A percentile compares a stretch with the other conserved stretches of the same genome.
Conservation (phyloP, 805 yeast genomes). For the Hagleromyces aurorensis region DNA sequence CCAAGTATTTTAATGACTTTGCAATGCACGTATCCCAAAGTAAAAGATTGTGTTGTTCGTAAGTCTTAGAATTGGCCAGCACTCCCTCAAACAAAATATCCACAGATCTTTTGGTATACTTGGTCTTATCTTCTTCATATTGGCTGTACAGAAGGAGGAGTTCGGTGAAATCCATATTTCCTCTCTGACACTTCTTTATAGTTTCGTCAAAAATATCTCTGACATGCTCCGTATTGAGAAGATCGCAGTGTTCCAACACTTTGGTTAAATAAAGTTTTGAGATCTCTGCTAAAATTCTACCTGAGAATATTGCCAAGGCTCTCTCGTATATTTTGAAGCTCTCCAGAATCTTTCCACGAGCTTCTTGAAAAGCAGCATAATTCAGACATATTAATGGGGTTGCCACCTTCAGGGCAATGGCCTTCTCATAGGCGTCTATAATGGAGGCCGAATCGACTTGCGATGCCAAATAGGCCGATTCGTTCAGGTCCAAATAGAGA, state of each 20-base stretch:
- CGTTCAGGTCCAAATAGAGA: slow-evolving; percentile 62
- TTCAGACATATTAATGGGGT: slow-evolving; percentile 60
- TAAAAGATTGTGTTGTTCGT: slow-evolving; percentile 29
- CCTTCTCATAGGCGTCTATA: slow-evolving; percentile 42
- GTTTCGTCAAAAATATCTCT: slow-evolving; percentile 73
- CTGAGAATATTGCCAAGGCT: slow-evolving; percentile 57
- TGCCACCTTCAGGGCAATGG: slow-evolving; percentile 52
- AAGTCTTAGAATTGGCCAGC: slow-evolving; percentile 3
- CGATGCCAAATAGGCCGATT: slow-evolving; percentile 39
- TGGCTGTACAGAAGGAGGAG: slow-evolving; percentile 50
- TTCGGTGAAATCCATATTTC: slow-evolving; percentile 34
- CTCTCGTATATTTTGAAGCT: slow-evolving; percentile 56
- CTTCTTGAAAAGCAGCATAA: slow-evolving; percentile 55
- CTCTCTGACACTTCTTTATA: slow-evolving; percentile 42
- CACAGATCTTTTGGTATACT: slow-evolving; percentile 43
- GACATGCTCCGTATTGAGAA: slow-evolving; percentile 42
- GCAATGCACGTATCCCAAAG: slow-evolving; percentile 39
- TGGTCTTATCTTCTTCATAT: slow-evolving; percentile 48
- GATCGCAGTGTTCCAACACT: slow-evolving; percentile 30
- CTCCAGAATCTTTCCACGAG: slow-evolving; percentile 34
- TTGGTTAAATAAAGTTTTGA: slow-evolving; percentile 63
- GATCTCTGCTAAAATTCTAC: slow-evolving; percentile 47
- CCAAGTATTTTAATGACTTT: slow-evolving; percentile 35
- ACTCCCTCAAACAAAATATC: slow-evolving; percentile 40
- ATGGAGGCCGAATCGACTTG: slow-evolving; percentile 21